Percentiles rank a stretch among this genome's conserved stretches.
Evolutionary conservation across 2,329 filamentous ascomycete species (phyloP).

Genomic region (Nigrograna mackinnonii): DNA sequence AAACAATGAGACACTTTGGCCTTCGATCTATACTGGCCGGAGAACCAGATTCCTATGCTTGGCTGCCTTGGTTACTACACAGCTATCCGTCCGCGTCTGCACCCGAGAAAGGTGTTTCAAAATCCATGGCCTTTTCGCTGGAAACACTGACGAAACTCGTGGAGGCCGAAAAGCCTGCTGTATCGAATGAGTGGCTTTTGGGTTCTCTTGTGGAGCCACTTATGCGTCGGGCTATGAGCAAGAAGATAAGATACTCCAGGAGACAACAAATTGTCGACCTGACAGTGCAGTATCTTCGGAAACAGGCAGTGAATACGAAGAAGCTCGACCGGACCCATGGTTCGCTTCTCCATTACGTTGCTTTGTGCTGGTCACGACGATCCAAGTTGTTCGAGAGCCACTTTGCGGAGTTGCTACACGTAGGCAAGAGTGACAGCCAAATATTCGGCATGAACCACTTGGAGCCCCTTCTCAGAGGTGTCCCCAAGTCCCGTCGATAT

Average conservation of each 20-base stretch:
- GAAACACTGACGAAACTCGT: slow-evolving; percentile 15
- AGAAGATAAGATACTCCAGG: slow-evolving; percentile 14
- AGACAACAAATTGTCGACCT: slow-evolving; percentile 21
- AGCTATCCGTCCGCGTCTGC: slow-evolving; percentile 12
- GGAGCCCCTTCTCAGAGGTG: slow-evolving; percentile 5
- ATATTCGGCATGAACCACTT: slow-evolving; percentile 7
- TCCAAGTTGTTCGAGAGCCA: slow-evolving; percentile 21
- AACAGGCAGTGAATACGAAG: slow-evolving; percentile 8
- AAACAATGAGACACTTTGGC: slow-evolving; percentile 14
- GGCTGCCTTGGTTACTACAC: slow-evolving; percentile 11
- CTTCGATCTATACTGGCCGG: slow-evolving; percentile 11
- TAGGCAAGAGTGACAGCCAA: slow-evolving; percentile 3
- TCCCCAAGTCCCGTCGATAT: slow-evolving; percentile 17
- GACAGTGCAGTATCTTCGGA: slow-evolving; percentile 17
- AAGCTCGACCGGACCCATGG: slow-evolving; percentile 7
- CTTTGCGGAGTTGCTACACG: slow-evolving; percentile 7
- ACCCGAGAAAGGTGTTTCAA: slow-evolving; percentile 16
- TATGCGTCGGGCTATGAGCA: slow-evolving; percentile 21
- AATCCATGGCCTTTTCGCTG: slow-evolving; percentile 31
- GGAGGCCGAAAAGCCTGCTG: neutral
- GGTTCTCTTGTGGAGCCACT: slow-evolving; percentile 21
- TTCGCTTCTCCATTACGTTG: slow-evolving; percentile 20
- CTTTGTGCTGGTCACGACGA: slow-evolving; percentile 24
- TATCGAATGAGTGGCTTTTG: slow-evolving; percentile 15
- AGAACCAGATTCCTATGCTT: neutral